Percentiles rank a stretch among this genome's conserved stretches.
Evolutionary conservation across 2,329 filamentous ascomycete species (phyloP).

Genomic region (Ophioceras dolichostomum): DNA sequence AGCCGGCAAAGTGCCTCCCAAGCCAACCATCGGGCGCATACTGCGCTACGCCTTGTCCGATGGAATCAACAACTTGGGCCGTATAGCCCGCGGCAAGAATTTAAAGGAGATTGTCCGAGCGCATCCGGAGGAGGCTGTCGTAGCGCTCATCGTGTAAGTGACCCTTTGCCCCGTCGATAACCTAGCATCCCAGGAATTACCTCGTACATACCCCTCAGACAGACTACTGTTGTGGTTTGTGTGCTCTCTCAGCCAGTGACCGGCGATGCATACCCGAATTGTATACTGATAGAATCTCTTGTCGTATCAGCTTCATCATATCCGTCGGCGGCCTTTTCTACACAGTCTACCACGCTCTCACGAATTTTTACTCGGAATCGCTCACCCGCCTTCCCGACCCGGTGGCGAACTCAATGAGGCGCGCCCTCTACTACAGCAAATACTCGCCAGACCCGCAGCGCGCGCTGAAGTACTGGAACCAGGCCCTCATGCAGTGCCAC

Average conservation of each 20-base stretch:
- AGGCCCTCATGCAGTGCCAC: conserved; percentile 62
- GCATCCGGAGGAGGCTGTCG: conserved; percentile 16
- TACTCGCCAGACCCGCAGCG: conserved; percentile 60
- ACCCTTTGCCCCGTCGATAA: neutral
- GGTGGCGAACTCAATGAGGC: conserved; percentile 66
- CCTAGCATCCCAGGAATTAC: too few relatives aligned
- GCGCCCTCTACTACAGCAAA: conserved; percentile 79
- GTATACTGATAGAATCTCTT: too few relatives aligned
- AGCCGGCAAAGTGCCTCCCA: neutral
- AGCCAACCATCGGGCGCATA: neutral
- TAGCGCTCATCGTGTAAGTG: conserved; percentile 28
- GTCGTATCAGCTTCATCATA: conserved; percentile 24
- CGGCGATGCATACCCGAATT: conserved; percentile 16
- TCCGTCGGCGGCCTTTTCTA: conserved; percentile 21
- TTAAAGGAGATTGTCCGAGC: neutral
- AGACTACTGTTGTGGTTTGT: too few relatives aligned
- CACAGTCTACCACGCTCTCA: conserved; percentile 33
- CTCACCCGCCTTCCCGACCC: conserved; percentile 52
- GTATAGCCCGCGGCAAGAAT: neutral
- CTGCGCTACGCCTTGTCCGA: neutral
- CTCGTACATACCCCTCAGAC: too few relatives aligned
- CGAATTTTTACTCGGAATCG: conserved; percentile 41
- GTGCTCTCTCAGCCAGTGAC: conserved; percentile 10
- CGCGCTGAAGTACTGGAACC: conserved; percentile 73
- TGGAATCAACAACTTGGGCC: neutral